Evolutionary conservation across 78 protist genomes (phyloP), one percentile per base, ranked within the genome.

Genomic region (Protostelium mycophagum): DNA sequence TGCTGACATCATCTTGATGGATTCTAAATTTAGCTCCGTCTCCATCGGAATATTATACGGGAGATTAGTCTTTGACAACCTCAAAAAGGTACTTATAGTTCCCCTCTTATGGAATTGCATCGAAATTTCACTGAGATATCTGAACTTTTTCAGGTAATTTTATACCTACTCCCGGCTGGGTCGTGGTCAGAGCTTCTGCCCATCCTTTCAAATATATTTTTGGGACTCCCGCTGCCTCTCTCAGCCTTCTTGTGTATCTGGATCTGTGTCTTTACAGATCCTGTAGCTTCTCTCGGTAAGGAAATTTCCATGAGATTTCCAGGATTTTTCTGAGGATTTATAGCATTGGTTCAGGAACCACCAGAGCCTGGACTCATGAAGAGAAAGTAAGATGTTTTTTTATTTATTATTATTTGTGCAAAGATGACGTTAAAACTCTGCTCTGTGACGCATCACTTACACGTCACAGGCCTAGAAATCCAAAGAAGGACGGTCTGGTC

Each of bases 21-120:
- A 99, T 90, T 99, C 99, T 95, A 97, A 99, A 91, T 97, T 0
- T 95, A 98, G 10, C 87, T 91, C 29, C 99, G 98, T 95, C 94
- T 96, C 97, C 97, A 97, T 89, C 85, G 98, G 28, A 94, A 98
- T 36, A 98, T 97, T 83, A 97, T 38, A 25, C 88, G 87, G 35
- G 63, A 87, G 38, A 86, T 90, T 31, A 86, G 89, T 90, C 31
- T 90, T 0, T 85, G 92, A 63, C 89, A 88, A 86, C 92, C 85
- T 86, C 88, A 95, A 96, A 93, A 97, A 97, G 95, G 90, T 93
- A 38, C n/a, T n/a, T n/a, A n/a, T n/a, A n/a, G n/a, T n/a, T n/a
- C n/a, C n/a, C n/a, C n/a, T n/a, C n/a, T n/a, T n/a, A n/a, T n/a
- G n/a, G n/a, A n/a, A n/a, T n/a, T n/a, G n/a, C 16, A 35, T 85